phyloP scores from a whole-genome alignment of 2,329 filamentous ascomycete species.

The Talaromyces sp. region DNA sequence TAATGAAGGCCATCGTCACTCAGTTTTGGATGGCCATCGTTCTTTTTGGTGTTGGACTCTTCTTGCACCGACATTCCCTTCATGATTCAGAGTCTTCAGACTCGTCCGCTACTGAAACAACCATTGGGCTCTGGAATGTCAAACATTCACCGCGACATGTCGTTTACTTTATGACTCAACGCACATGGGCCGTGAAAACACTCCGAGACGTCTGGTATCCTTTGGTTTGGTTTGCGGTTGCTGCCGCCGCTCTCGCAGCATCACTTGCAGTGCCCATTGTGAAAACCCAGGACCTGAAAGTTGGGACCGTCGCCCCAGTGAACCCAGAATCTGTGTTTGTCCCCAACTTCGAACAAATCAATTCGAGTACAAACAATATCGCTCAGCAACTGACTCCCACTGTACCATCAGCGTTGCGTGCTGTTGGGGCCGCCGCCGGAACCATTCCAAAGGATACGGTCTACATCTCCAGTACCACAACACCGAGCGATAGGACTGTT shows the following conservation, averaged over 20 bases:
- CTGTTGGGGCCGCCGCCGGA: not conserved
- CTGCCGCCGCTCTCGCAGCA: conserved; percentile 1
- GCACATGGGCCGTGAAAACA: not conserved
- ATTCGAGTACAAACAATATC: not conserved
- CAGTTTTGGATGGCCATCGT: conserved; percentile 12
- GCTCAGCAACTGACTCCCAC: conserved; percentile 2
- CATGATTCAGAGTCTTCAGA: conserved; percentile 2
- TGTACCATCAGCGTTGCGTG: conserved; percentile 11
- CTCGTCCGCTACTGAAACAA: not conserved
- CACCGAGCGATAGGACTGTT: not conserved
- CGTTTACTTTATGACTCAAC: not conserved
- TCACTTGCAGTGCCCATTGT: conserved; percentile 13
- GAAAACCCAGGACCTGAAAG: conserved; percentile 7
- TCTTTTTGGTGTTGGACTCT: conserved; percentile 10
- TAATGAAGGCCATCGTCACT: conserved; percentile 13
- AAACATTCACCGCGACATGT: not conserved
- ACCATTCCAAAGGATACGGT: conserved; percentile 5
- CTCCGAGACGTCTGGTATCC: conserved; percentile 7
- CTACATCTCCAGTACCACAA: not conserved
- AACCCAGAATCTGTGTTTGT: conserved; percentile 8
- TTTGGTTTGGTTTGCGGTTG: conserved; percentile 3
- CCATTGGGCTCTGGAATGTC: conserved; percentile 5
- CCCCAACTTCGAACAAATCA: not conserved
- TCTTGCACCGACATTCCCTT: not conserved
- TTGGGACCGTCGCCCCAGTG: conserved; percentile 5